Conservation (phyloP, 768 basidiomycete genomes). For the Suillus weaverae region DNA sequence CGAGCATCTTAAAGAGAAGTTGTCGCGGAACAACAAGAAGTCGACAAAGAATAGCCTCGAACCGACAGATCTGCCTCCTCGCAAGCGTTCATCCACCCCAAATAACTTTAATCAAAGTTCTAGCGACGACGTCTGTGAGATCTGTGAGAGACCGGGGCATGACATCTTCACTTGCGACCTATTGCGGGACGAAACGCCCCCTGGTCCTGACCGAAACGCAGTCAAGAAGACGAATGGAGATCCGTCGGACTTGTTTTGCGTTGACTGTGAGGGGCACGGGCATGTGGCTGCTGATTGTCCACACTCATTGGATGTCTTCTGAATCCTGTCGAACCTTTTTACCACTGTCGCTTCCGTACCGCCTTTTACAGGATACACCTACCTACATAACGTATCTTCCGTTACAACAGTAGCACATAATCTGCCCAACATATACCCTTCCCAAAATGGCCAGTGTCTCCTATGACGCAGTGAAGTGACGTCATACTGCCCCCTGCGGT, state of each 20-base stretch:
- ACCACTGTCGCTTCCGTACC: constrained; percentile 5
- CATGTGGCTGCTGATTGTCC: constrained; percentile 79
- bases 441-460: constrained; percentile 15
- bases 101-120: constrained; percentile 25
- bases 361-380: constrained; percentile 13
- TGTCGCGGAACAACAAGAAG: constrained; percentile 60
- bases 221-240: constrained; percentile 14
- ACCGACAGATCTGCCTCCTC: constrained; percentile 30
- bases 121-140: constrained; percentile 65
- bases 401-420: neutral
- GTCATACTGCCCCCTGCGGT: constrained; percentile 4
- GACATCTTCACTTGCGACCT: constrained; percentile 85
- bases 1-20: constrained; percentile 71
- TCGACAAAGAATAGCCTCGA: constrained; percentile 49
- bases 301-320: constrained; percentile 87
- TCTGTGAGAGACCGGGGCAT: constrained; percentile 83
- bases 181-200: constrained; percentile 54
- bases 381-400: constrained; percentile 21
- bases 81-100: constrained; percentile 20
- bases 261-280: constrained; percentile 81
- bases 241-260: constrained; percentile 58
- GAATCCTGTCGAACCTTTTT: constrained; percentile 17
- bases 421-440: neutral
- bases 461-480: constrained; percentile 12
- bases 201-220: constrained; percentile 17